These are phyloP conservation scores for Microstegium vimineum DNA, from an alignment of 176 grass and related monocot genomes.

Conservation along the genomic window DNA sequence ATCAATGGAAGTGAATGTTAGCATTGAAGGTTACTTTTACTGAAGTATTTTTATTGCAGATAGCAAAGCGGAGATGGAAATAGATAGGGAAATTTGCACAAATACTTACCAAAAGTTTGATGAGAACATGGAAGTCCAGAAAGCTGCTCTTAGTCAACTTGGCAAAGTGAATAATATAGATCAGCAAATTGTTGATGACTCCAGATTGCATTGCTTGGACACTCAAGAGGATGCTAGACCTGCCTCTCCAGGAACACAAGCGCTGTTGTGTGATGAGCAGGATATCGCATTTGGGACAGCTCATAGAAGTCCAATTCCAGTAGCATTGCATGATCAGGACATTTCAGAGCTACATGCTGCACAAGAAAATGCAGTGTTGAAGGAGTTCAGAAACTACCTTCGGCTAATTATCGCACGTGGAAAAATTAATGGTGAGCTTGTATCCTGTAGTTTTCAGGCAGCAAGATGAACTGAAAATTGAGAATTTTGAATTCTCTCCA, in stretches of 20 bases:
- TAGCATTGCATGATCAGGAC: conserved; percentile 35
- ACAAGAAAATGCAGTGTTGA: conserved; percentile 61
- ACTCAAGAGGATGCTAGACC: conserved; percentile 43
- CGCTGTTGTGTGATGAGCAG: conserved; percentile 65
- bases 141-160: conserved; percentile 17
- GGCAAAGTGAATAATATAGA: conserved; percentile 13
- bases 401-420: conserved; percentile 45
- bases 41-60: conserved; percentile 28
- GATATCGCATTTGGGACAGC: conserved; percentile 42
- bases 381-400: conserved; percentile 51
- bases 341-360: conserved; percentile 40
- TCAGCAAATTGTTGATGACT: conserved; percentile 25
- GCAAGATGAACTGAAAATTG: not conserved
- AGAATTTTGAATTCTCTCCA: no score
- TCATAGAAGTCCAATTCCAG: conserved; percentile 33
- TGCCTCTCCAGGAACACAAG: conserved; percentile 65
- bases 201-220: conserved; percentile 24
- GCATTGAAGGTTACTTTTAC: conserved; percentile 5
- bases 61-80: conserved; percentile 34
- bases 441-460: conserved; percentile 5
- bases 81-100: conserved; percentile 22
- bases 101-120: conserved; percentile 18
- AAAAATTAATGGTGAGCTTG: conserved; percentile 54
- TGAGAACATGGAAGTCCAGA: conserved; percentile 22
- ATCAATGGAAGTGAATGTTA: not conserved